Evolutionary conservation across 2,329 filamentous ascomycete species (phyloP).

Genomic region (Leptographium galeiforme): DNA sequence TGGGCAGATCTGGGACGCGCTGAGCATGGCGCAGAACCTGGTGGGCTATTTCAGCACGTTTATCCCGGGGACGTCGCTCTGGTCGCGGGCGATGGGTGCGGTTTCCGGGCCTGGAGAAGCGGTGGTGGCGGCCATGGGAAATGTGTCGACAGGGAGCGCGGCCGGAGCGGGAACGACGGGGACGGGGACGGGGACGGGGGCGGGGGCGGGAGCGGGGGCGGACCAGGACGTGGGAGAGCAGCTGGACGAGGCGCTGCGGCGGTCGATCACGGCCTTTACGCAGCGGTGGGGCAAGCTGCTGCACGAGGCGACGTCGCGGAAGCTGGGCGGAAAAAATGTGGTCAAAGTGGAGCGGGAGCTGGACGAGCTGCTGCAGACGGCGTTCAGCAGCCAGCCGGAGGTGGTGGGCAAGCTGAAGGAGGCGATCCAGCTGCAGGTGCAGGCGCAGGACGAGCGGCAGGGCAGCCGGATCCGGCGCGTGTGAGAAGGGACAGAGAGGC

Average conservation of each 20-base stretch:
- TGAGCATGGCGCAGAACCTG: slow-evolving; percentile 40
- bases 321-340: slow-evolving; percentile 34
- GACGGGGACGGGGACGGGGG: slow-evolving; percentile 21
- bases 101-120: background rate
- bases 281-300: slow-evolving; percentile 42
- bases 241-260: slow-evolving; percentile 47
- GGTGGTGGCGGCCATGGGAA: background rate
- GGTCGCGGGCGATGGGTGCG: slow-evolving; percentile 19
- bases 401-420: slow-evolving; percentile 47
- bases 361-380: slow-evolving; percentile 39
- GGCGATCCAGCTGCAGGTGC: slow-evolving; percentile 42
- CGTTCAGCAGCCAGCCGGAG: slow-evolving; percentile 46
- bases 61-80: slow-evolving; percentile 38
- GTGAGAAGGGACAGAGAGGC: background rate
- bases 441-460: slow-evolving; percentile 32
- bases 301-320: slow-evolving; percentile 33
- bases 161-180: slow-evolving; percentile 13
- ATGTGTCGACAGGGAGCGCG: slow-evolving; percentile 7
- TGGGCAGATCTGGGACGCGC: slow-evolving; percentile 49
- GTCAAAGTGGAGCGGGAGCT: slow-evolving; percentile 43
- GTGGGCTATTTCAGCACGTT: slow-evolving; percentile 45
- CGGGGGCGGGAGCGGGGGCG: background rate
- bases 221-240: slow-evolving; percentile 49
- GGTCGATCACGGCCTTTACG: slow-evolving; percentile 50
- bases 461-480: slow-evolving; percentile 10